phyloP scores from a whole-genome alignment of 306 rosid genomes.

The Benincasa hispida region DNA sequence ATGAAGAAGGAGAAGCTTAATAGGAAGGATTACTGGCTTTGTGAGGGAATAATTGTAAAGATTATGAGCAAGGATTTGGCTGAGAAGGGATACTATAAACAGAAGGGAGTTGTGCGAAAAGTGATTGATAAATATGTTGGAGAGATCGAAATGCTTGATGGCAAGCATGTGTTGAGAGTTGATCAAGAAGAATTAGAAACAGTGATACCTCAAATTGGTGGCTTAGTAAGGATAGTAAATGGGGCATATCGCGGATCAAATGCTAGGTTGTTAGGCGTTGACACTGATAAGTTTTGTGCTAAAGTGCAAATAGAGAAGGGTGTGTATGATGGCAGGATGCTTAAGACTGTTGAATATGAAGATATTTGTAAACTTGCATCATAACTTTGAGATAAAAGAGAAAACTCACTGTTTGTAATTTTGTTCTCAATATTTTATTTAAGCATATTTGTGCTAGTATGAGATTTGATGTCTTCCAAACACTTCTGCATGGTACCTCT shows the following conservation, averaged over 20 bases:
- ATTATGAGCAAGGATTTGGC: constrained; percentile 84
- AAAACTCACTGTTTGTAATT: neutral
- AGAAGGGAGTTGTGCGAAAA: constrained; percentile 62
- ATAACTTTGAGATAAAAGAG: constrained; percentile 3
- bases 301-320: constrained; percentile 94
- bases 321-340: constrained; percentile 72
- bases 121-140: constrained; percentile 82
- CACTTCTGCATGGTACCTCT: neutral
- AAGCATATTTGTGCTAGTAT: neutral
- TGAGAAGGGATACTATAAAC: constrained; percentile 79
- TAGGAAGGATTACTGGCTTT: constrained; percentile 80
- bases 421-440: neutral
- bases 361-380: constrained; percentile 56
- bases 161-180: constrained; percentile 76
- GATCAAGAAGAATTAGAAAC: constrained; percentile 85
- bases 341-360: constrained; percentile 70
- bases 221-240: constrained; percentile 71
- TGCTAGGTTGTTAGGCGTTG: constrained; percentile 60
- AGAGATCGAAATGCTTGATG: constrained; percentile 76
- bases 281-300: constrained; percentile 53
- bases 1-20: constrained; percentile 69
- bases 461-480: neutral
- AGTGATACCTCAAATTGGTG: constrained; percentile 82
- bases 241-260: constrained; percentile 79
- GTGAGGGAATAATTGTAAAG: constrained; percentile 66